Evolutionary conservation across 1,284 basidiomycete genomes (phyloP).

Genomic region (Ustilago cynodontis): DNA sequence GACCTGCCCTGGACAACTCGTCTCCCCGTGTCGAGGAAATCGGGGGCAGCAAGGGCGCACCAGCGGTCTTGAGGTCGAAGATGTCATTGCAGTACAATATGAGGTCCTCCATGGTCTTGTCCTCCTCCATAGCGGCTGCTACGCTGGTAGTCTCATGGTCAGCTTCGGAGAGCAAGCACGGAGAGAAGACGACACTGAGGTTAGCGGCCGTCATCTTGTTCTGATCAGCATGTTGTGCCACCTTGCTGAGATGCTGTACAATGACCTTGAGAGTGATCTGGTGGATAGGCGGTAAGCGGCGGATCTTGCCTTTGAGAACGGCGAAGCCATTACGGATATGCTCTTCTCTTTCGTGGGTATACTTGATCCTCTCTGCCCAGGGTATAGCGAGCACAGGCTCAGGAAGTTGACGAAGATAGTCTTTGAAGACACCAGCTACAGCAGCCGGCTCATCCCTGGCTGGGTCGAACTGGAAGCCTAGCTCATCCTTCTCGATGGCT

Average conservation of each 20-base stretch:
- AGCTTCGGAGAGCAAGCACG: constrained; percentile 63
- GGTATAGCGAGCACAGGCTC: constrained; percentile 91
- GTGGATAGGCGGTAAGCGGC: constrained; percentile 79
- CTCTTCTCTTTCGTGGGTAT: constrained; percentile 72
- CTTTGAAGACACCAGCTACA: constrained; percentile 91
- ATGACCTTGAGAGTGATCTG: constrained; percentile 87
- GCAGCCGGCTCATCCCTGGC: constrained; percentile 86
- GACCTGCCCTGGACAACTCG: constrained; percentile 29
- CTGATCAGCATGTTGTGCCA: constrained; percentile 78
- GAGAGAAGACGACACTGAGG: constrained; percentile 68
- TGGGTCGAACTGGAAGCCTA: constrained; percentile 81
- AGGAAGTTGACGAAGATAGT: constrained; percentile 90
- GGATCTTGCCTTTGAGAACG: constrained; percentile 63
- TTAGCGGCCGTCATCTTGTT: constrained; percentile 94
- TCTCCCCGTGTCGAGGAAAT: constrained; percentile 27
- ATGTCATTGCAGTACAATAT: constrained; percentile 61
- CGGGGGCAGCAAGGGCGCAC: constrained; percentile 49
- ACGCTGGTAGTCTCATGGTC: constrained; percentile 62
- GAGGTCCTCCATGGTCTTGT: constrained; percentile 64
- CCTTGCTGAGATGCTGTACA: constrained; percentile 86
- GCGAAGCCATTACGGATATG: constrained; percentile 74
- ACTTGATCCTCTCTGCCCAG: constrained; percentile 79
- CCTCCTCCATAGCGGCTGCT: constrained; percentile 66
- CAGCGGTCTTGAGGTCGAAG: constrained; percentile 58
- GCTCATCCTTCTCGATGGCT: constrained; percentile 89